phyloP scores from a whole-genome alignment of 768 basidiomycete species.

The Lyophyllum atratum region DNA sequence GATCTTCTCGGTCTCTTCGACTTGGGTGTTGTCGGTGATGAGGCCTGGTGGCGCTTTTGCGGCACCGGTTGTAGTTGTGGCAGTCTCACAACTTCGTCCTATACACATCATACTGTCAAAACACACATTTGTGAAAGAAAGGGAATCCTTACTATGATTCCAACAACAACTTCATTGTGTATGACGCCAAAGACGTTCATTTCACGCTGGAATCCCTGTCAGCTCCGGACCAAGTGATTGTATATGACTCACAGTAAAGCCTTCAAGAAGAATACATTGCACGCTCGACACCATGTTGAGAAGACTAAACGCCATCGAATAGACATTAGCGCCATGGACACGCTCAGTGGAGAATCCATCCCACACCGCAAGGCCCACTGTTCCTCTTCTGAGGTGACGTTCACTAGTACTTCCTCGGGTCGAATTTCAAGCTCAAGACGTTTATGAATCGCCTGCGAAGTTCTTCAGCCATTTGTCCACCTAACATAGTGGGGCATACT shows the following conservation, averaged over 20 bases:
- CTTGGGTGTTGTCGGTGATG: slow-evolving; percentile 12
- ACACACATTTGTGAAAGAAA: neutral
- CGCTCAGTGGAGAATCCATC: neutral
- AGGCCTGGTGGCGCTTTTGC: slow-evolving; percentile 5
- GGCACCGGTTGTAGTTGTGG: slow-evolving; percentile 11
- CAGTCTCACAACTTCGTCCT: slow-evolving; percentile 56
- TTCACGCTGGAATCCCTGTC: slow-evolving; percentile 57
- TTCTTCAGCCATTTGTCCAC: neutral
- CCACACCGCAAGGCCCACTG: slow-evolving; percentile 75
- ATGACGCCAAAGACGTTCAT: slow-evolving; percentile 82
- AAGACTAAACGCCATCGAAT: slow-evolving; percentile 44
- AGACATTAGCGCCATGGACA: neutral
- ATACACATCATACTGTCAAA: neutral
- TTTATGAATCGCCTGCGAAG: slow-evolving; percentile 67
- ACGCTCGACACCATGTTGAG: slow-evolving; percentile 72
- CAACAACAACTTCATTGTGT: slow-evolving; percentile 63
- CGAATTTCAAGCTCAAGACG: slow-evolving; percentile 73
- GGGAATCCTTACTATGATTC: slow-evolving; percentile 64
- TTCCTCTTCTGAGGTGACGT: slow-evolving; percentile 60
- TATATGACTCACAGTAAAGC: slow-evolving; percentile 49
- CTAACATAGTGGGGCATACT: slow-evolving; percentile 7
- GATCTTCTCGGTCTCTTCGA: slow-evolving; percentile 21
- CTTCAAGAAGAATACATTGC: slow-evolving; percentile 46
- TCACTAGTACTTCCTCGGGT: slow-evolving; percentile 56
- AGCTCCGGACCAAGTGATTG: neutral